Evolutionary conservation across 1,139 yeast genomes (phyloP).

Genomic region (Geotrichum bryndzae): DNA sequence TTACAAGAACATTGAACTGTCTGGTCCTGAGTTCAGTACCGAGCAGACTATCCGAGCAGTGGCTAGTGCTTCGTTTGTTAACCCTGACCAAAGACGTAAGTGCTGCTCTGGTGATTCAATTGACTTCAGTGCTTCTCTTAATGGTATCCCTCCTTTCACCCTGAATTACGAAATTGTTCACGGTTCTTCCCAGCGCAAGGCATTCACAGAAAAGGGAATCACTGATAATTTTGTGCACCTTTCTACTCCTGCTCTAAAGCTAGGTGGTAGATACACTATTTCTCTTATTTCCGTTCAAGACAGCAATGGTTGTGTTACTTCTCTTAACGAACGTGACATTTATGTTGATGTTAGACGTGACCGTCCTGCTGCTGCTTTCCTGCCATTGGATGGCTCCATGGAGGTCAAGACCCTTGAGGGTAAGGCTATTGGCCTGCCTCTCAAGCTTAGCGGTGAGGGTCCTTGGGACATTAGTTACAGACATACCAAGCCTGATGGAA

Average conservation of each 20-base stretch:
- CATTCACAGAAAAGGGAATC: slow-evolving; percentile 44
- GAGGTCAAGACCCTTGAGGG: slow-evolving; percentile 46
- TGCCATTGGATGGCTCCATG: slow-evolving; percentile 35
- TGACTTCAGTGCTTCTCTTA: slow-evolving; percentile 51
- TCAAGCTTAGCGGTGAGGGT: slow-evolving; percentile 48
- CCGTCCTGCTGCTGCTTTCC: slow-evolving; percentile 52
- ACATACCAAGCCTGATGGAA: slow-evolving; percentile 19
- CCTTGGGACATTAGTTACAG: slow-evolving; percentile 45
- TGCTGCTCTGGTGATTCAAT: slow-evolving; percentile 46
- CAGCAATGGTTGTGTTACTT: slow-evolving; percentile 66
- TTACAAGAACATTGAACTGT: slow-evolving; percentile 32
- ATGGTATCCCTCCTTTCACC: slow-evolving; percentile 74
- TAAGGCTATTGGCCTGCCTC: slow-evolving; percentile 50
- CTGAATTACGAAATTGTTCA: slow-evolving; percentile 63
- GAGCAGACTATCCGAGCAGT: slow-evolving; percentile 35
- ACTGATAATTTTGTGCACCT: slow-evolving; percentile 40
- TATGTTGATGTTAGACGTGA: slow-evolving; percentile 59
- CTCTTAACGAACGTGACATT: slow-evolving; percentile 54
- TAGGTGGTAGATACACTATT: slow-evolving; percentile 68
- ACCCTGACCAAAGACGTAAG: slow-evolving; percentile 24
- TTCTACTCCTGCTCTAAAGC: slow-evolving; percentile 46
- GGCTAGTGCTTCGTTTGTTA: slow-evolving; percentile 36
- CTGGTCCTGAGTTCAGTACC: slow-evolving; percentile 18
- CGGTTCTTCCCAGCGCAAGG: slow-evolving; percentile 42
- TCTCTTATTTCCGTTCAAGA: slow-evolving; percentile 63